These are phyloP conservation scores for Ilyonectria mors-panacis DNA, from an alignment of 2,329 filamentous ascomycete genomes.

Conservation along the genomic window DNA sequence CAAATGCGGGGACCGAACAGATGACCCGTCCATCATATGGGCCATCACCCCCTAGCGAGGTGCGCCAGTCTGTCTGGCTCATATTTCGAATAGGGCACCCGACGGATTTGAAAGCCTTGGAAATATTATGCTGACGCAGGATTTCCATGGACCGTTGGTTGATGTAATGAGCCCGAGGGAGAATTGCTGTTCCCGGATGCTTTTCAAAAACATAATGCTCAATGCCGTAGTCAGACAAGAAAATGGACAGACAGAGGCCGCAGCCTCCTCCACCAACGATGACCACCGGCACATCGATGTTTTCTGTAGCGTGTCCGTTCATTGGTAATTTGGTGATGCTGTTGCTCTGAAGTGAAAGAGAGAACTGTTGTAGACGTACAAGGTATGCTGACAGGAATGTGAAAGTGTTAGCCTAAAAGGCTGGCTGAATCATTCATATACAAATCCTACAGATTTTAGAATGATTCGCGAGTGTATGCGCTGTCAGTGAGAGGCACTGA, in stretches of 20 bases:
- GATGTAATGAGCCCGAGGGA: neutral
- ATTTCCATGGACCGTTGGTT: slow-evolving; percentile 10
- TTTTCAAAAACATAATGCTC: neutral
- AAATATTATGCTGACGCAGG: neutral
- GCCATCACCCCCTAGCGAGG: neutral
- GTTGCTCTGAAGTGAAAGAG: no score
- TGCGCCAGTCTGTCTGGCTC: slow-evolving; percentile 5
- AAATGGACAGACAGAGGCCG: neutral
- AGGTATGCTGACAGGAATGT: no score
- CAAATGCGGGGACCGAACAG: neutral
- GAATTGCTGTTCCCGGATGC: neutral
- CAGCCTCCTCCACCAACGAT: slow-evolving; percentile 7
- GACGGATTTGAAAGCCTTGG: neutral
- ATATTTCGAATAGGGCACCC: neutral
- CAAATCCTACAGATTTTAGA: no score
- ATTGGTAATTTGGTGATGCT: no score
- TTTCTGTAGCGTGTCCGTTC: no score
- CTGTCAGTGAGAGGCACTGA: no score
- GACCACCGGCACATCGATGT: neutral
- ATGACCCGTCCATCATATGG: neutral
- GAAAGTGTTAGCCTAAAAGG: no score
- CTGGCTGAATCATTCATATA: no score
- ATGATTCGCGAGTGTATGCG: no score
- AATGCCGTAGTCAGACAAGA: slow-evolving; percentile 4
- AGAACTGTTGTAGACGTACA: no score